Evolutionary conservation across 345 rosid species (phyloP).

Genomic region (Syzygium aromaticum): DNA sequence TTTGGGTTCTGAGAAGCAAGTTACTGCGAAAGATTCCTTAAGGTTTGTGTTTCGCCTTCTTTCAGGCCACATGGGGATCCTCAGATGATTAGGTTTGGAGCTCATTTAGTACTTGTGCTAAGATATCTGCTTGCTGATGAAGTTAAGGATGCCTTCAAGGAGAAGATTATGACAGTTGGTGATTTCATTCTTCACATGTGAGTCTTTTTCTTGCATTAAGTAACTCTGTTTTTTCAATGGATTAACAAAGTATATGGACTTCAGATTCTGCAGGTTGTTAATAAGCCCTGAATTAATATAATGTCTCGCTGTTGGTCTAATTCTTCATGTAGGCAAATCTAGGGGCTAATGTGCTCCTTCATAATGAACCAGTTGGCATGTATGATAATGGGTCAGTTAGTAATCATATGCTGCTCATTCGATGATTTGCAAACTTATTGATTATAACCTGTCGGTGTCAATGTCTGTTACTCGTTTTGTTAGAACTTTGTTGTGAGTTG

Average conservation of each 20-base stretch:
- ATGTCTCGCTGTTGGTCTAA: not conserved
- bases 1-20: not conserved
- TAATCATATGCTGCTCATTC: not conserved
- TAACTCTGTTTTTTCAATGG: not conserved
- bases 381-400: not conserved
- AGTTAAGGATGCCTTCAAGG: constrained; percentile 61
- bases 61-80: constrained; percentile 96
- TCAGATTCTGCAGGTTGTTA: not conserved
- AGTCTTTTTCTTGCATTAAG: constrained; percentile 10
- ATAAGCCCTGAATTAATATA: not conserved
- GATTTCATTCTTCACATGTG: constrained; percentile 91
- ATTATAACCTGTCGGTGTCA: not conserved
- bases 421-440: not conserved
- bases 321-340: not conserved
- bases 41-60: not conserved
- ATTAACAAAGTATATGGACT: not conserved
- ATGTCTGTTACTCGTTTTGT: not conserved
- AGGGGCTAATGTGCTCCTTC: not conserved
- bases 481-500: not conserved
- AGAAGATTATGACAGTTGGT: constrained; percentile 83
- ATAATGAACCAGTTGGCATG: not conserved
- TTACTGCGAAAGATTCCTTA: not conserved
- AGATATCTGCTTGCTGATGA: constrained; percentile 67
- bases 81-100: constrained; percentile 93
- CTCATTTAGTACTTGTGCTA: constrained; percentile 90